Evolutionary conservation across 352 stramenopile species (phyloP).

Genomic region (Phytophthora citrophthora): DNA sequence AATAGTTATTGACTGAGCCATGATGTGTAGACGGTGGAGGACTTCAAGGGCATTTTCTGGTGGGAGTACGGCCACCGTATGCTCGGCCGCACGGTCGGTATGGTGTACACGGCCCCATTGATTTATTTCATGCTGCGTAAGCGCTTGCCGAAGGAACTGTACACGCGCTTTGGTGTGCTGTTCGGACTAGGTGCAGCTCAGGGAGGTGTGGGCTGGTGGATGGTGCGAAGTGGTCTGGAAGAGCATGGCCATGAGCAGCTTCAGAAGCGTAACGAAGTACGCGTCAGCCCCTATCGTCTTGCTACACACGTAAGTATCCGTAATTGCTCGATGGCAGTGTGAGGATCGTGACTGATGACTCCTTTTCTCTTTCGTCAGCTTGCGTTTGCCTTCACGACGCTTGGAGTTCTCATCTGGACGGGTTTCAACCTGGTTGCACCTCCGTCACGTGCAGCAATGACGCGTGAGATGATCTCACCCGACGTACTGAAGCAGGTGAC

Average conservation of each 20-base stretch:
- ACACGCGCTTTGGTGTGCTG: constrained; percentile 69
- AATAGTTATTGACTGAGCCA: constrained; percentile 4
- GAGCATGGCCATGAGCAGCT: constrained; percentile 89
- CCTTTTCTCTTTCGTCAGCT: constrained; percentile 56
- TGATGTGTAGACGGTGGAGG: constrained; percentile 90
- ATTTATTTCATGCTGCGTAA: constrained; percentile 93
- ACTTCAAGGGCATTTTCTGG: constrained; percentile 99
- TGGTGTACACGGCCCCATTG: constrained; percentile 94
- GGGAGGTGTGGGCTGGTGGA: constrained; percentile 98
- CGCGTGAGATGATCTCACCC: constrained; percentile 81
- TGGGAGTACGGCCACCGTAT: constrained; percentile 98
- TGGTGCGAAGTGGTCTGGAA: constrained; percentile 98
- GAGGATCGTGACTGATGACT: constrained; percentile 5
- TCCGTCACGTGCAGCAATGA: constrained; percentile 64
- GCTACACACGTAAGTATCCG: constrained; percentile 88
- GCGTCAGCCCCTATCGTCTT: constrained; percentile 97
- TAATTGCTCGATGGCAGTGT: neutral
- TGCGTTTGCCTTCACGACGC: constrained; percentile 96
- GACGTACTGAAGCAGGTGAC: constrained; percentile 73
- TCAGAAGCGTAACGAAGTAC: constrained; percentile 93
- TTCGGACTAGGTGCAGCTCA: constrained; percentile 74
- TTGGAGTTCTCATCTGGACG: constrained; percentile 95
- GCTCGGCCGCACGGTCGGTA: constrained; percentile 94
- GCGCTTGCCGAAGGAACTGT: constrained; percentile 72
- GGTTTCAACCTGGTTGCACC: constrained; percentile 90